Conservation (phyloP, 345 rosid species). For the Eucalyptus shirleyi region DNA sequence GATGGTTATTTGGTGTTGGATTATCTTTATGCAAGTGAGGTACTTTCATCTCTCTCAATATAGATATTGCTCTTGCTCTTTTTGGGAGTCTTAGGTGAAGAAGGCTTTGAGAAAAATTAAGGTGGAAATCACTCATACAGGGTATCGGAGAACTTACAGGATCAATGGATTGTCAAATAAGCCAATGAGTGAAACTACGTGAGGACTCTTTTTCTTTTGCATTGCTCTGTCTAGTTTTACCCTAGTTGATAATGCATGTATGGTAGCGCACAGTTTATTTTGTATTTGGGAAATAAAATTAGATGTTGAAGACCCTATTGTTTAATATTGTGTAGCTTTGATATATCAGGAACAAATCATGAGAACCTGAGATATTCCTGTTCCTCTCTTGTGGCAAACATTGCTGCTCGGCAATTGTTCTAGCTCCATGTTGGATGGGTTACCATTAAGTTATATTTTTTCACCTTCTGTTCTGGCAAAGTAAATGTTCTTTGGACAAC, state of each 20-base stretch:
- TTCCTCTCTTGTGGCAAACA: neutral
- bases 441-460: neutral
- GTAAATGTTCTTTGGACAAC: neutral
- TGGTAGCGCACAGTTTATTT: neutral
- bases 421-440: neutral
- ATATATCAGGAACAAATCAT: neutral
- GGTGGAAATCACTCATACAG: conserved; percentile 17
- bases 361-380: neutral
- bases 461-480: neutral
- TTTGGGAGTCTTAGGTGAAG: conserved; percentile 21
- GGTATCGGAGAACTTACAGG: conserved; percentile 13
- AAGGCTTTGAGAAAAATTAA: conserved; percentile 36
- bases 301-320: neutral
- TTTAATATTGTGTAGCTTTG: neutral
- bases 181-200: conserved; percentile 37
- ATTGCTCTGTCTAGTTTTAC: neutral
- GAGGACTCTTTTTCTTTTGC: neutral
- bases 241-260: neutral
- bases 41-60: neutral
- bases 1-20: neutral
- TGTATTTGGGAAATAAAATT: neutral
- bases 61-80: neutral
- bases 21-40: neutral
- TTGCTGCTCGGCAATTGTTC: neutral
- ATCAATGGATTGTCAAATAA: conserved; percentile 34